Evolutionary conservation across 345 rosid genomes (phyloP), one percentile per base, ranked within the genome.

Genomic region (Eucalyptus camaldulensis): DNA sequence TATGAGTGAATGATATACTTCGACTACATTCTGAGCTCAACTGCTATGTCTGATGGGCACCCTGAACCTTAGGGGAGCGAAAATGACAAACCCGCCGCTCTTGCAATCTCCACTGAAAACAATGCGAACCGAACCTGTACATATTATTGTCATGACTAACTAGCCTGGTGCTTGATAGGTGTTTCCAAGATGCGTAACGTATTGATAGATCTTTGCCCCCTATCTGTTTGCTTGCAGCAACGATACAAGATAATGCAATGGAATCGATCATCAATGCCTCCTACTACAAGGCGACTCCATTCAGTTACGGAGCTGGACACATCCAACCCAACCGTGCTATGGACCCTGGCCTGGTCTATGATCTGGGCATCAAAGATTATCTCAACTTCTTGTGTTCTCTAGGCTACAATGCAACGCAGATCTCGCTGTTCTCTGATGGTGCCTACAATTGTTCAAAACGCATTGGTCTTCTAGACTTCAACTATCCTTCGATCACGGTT

Each of bases 311-410:
- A 29, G 95, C 98, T 37, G 99, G 99, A 88, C 98, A 98, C 87
- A 90, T 96, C 24, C 94, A 93, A 85, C 99, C 99, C 86, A 97
- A 96, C 90, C 93, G 87, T 25, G 99, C 98, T 7, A 89, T 93
- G 91, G 94, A 96, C 92, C 99, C 99, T 1, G 99, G 99, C 44
- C 88, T 97, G 62, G 95, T 98, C 49, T 98, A 96, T 76, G 98
- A 97, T 89, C 89, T 93, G 49, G 40, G 89, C 8, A 31, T 86
- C 47, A 88, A 85, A 22, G 97, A 98, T 92, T 96, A 98, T 93
- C 91, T 96, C 88, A 92, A 93, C 90, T 96, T 96, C 87, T 92
- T 98, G 31, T 98, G 99, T 87, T 91, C 96, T 31, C 50, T 92
- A 31, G 96, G 97, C 6, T 96, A 95, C 94, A 94, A 94, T 49